Evolutionary conservation across 805 yeast genomes (phyloP).

Genomic region (Nakazawaea sp.): DNA sequence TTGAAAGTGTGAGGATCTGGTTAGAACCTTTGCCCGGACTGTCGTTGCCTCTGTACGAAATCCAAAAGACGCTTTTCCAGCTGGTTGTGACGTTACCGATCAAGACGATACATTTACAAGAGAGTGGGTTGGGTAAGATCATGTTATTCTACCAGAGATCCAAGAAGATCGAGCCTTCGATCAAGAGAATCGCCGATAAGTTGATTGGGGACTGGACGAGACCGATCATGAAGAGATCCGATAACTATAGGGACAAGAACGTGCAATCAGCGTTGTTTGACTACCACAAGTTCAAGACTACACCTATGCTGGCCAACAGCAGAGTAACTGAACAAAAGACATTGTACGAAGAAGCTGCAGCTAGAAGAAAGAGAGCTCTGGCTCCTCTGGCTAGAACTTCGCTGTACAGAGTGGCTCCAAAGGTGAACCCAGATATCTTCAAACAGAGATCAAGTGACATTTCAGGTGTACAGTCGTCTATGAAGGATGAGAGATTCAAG

Average conservation of each 20-base stretch:
- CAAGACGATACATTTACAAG: conserved; percentile 91
- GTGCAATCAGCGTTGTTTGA: conserved; percentile 67
- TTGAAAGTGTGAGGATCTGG: conserved; percentile 95
- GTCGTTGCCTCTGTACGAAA: conserved; percentile 94
- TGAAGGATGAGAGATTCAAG: conserved; percentile 74
- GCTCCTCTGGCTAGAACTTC: conserved; percentile 89
- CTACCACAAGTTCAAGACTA: conserved; percentile 41
- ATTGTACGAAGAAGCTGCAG: conserved; percentile 84
- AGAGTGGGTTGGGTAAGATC: conserved; percentile 90
- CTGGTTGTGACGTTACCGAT: conserved; percentile 79
- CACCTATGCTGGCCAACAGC: conserved; percentile 25
- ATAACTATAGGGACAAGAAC: conserved; percentile 83
- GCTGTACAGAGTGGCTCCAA: conserved; percentile 88
- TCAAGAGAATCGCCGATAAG: conserved; percentile 85
- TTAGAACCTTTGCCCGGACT: conserved; percentile 97
- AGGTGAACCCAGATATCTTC: conserved; percentile 48
- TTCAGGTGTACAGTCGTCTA: conserved; percentile 43
- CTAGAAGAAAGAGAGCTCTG: conserved; percentile 89
- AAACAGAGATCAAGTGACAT: conserved; percentile 30
- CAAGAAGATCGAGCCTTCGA: conserved; percentile 77
- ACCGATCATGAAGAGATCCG: conserved; percentile 94
- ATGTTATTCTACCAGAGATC: conserved; percentile 89
- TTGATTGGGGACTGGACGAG: conserved; percentile 97
- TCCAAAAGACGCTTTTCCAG: conserved; percentile 78
- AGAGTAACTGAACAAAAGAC: conserved; percentile 34